Base-by-base conservation (phyloP, 2,329 filamentous ascomycete species). In the Diaporthe sp. region DNA sequence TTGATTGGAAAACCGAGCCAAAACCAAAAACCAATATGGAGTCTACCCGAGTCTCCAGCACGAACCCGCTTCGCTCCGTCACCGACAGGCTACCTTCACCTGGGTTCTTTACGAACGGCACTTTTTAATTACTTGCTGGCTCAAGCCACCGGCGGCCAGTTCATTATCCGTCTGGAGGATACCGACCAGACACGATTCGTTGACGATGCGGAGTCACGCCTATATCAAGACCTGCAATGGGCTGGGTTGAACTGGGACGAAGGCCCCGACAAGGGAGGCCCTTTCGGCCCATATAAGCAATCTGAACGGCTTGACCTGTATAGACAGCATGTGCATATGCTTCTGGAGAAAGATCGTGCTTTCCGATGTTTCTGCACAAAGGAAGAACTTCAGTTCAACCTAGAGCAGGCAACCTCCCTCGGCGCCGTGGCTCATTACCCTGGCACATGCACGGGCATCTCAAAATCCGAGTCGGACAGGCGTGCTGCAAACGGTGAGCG, bases 81-180 rank as follows among this genome's bases (percentile, higher is more conserved):
- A 1, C 97, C 97, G 0, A 99, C 97, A 0, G 97, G 97, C 1
- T 96, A 96, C 80, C 88, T 99, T 33, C 97, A 99, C 84, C 87
- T 99, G 17, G 97, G 97, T 5, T 98, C 96, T 0, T 84, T 99
- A 47, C 89, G 97, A 74, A 99, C 97, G 0, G 97, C 97, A 0
- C 85, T 99, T n/a, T 98, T 95, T 86, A 98, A 98, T 80, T 98
- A 96, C 78, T 86, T 99, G 6, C 88, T 97, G n/a, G 96, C 97
- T 0, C 94, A 92, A 80, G 91, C 93, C 3, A 98, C 97, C 0
- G 92, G 93, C 6, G 97, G 97, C 9, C 93, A 97, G 82, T 99
- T 99, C 80, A 85, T 99, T 15, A 86, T 99, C 67, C 92, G 97
- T 13, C 92, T 99, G 77, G 97, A 99, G 85, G 97, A 99, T 82